Base-by-base conservation (phyloP, 129 eudicot species). In the Artemisia annua region DNA sequence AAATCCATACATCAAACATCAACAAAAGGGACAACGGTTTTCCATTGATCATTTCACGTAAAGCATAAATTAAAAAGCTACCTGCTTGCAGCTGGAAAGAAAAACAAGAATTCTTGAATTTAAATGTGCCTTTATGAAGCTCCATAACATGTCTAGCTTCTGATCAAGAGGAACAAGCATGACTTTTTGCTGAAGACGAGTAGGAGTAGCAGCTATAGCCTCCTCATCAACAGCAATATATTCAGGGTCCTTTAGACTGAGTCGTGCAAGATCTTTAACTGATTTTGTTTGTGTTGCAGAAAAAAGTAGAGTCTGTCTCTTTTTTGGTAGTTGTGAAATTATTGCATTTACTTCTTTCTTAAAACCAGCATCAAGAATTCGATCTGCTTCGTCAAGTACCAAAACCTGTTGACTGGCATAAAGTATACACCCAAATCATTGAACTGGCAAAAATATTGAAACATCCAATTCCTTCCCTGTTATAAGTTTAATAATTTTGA, bases 321-420 rank as follows among this genome's bases (percentile, higher is more conserved):
- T 75, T 75, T 86, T 94, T 13, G 97, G 98, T 48, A 94, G 82
- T 83, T 94, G 97, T 20, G 97, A 88, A 73, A 94, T 78, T 43
- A 94, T 87, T 26, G 98, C 97, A 83, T 90, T 94, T 26, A 94
- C 54, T n/a, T 75, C 97, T 50, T 83, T 86, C 75, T 90, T 88
- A 70, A 94, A 94, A 18, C 91, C 93, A 16, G 78, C 78, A 81
- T 94, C 98, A 77, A 94, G 97, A 81, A 94, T 88, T 14, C 98
- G 91, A 76, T 94, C 98, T 57, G 97, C 97, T 89, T 94, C 98
- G 48, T 94, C 98, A 63, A 94, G 98, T 70, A 94, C 98, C 69
- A 94, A 75, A 50, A 90, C 92, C 98, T 94, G 93, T 82, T 85
- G 67, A 70, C 76, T 66, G 79, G 58, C 83, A 76, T 48, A 73